phyloP scores from a whole-genome alignment of 2,329 filamentous ascomycete species.

The Neocatenulostroma microsporum region DNA sequence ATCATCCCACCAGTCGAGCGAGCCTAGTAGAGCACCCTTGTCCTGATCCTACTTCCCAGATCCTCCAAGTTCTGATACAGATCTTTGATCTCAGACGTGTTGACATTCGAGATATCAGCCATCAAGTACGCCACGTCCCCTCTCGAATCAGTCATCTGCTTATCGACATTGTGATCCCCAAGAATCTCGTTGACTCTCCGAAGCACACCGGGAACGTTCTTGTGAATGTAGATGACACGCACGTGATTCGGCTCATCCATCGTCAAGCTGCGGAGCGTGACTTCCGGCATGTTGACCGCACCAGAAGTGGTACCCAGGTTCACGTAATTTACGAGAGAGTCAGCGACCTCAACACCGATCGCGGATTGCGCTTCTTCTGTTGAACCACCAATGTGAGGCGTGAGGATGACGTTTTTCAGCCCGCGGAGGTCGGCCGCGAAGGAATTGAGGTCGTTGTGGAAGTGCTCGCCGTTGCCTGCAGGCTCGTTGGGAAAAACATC shows the following conservation, averaged over 20 bases:
- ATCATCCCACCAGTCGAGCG: too few relatives aligned
- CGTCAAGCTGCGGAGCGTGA: constrained; percentile 80
- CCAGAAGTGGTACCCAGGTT: constrained; percentile 89
- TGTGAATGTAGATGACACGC: constrained; percentile 92
- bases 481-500: constrained; percentile 96
- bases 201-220: constrained; percentile 91
- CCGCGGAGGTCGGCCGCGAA: constrained; percentile 81
- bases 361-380: constrained; percentile 96
- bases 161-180: constrained; percentile 93
- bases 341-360: constrained; percentile 86
- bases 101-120: constrained; percentile 90
- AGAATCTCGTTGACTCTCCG: constrained; percentile 92
- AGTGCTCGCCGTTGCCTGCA: constrained; percentile 89
- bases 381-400: constrained; percentile 93
- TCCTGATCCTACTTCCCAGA: constrained; percentile 46
- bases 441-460: constrained; percentile 70
- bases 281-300: constrained; percentile 95
- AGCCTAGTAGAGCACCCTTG: constrained; percentile 43
- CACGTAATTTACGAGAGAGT: constrained; percentile 85
- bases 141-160: constrained; percentile 94
- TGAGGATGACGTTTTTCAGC: constrained; percentile 88
- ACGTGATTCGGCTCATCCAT: constrained; percentile 84
- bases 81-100: constrained; percentile 71
- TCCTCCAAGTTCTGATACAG: constrained; percentile 76
- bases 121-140: constrained; percentile 94